Evolutionary conservation across 2,329 filamentous ascomycete genomes (phyloP).

Genomic region (Colletotrichum sojae): DNA sequence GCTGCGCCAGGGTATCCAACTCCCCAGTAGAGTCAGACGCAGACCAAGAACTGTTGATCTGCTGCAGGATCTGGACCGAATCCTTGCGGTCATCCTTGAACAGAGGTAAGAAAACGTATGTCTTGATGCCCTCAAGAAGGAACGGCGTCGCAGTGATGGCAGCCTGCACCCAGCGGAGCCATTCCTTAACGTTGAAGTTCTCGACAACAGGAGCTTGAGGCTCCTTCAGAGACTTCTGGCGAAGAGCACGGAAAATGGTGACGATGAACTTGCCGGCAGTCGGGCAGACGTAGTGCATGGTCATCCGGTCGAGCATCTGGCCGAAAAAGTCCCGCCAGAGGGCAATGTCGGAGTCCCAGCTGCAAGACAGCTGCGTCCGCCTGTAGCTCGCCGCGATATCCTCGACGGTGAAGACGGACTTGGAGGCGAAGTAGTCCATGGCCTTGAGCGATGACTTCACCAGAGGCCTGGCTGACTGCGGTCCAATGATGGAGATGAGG

Average conservation of each 20-base stretch:
- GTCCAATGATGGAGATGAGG: slow-evolving; percentile 71
- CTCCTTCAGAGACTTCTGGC: slow-evolving; percentile 47
- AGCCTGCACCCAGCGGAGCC: slow-evolving; percentile 70
- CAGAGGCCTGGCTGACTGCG: slow-evolving; percentile 72
- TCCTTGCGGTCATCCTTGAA: slow-evolving; percentile 71
- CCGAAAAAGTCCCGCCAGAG: slow-evolving; percentile 66
- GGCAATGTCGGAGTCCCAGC: slow-evolving; percentile 43
- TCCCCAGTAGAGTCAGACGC: slow-evolving; percentile 61
- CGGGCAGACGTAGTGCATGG: slow-evolving; percentile 70
- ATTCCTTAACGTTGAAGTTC: slow-evolving; percentile 58
- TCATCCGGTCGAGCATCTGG: slow-evolving; percentile 69
- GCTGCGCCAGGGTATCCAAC: slow-evolving; percentile 67
- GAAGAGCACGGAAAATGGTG: slow-evolving; percentile 66
- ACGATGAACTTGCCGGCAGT: slow-evolving; percentile 74
- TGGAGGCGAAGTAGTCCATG: slow-evolving; percentile 75
- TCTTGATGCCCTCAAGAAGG: slow-evolving; percentile 74
- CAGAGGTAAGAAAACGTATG: slow-evolving; percentile 74
- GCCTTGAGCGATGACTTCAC: slow-evolving; percentile 80
- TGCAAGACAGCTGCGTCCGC: slow-evolving; percentile 46
- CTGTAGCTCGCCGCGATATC: slow-evolving; percentile 62
- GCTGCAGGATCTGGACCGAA: slow-evolving; percentile 70
- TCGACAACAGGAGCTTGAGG: slow-evolving; percentile 39
- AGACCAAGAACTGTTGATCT: slow-evolving; percentile 67
- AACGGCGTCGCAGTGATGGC: slow-evolving; percentile 63
- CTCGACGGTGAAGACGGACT: slow-evolving; percentile 66